Evolutionary conservation across 805 yeast species (phyloP).

Genomic region (Lachancea sp.): DNA sequence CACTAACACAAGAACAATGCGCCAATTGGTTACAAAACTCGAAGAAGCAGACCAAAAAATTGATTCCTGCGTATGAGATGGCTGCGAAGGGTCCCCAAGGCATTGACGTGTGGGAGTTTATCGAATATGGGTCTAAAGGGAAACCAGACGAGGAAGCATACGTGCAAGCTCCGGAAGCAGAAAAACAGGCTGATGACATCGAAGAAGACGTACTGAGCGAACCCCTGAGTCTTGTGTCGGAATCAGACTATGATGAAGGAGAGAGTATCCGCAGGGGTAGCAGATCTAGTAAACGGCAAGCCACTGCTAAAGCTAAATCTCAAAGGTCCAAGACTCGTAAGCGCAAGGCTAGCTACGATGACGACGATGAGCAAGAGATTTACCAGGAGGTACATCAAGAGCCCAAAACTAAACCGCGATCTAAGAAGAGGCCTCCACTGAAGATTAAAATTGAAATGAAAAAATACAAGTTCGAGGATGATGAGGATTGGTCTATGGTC

Average conservation of each 20-base stretch:
- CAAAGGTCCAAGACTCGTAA: constrained; percentile 16
- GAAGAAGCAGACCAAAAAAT: constrained; percentile 45
- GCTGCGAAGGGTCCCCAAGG: constrained; percentile 35
- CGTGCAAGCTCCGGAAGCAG: constrained; percentile 29
- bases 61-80: constrained; percentile 42
- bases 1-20: constrained; percentile 21
- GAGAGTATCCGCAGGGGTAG: constrained; percentile 1
- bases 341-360: constrained; percentile 5
- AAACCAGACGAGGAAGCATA: constrained; percentile 30
- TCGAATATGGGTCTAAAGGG: constrained; percentile 32
- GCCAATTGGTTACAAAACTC: constrained; percentile 30
- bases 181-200: constrained; percentile 17
- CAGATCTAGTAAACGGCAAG: constrained; percentile 22
- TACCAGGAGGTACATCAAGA: constrained; percentile 22
- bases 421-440: constrained; percentile 15
- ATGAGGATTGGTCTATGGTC: constrained; percentile 29
- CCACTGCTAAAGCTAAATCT: constrained; percentile 27
- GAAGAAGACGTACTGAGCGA: constrained; percentile 17
- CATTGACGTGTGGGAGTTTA: constrained; percentile 31
- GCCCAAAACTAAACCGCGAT: constrained; percentile 12
- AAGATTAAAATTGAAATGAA: constrained; percentile 9
- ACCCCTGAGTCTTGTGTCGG: constrained; percentile 16
- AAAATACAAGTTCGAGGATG: constrained; percentile 28
- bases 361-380: constrained; percentile 17
- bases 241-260: constrained; percentile 9